Evolutionary conservation across 2,329 filamentous ascomycete genomes (phyloP).

Genomic region (Aspergillus chevalieri): DNA sequence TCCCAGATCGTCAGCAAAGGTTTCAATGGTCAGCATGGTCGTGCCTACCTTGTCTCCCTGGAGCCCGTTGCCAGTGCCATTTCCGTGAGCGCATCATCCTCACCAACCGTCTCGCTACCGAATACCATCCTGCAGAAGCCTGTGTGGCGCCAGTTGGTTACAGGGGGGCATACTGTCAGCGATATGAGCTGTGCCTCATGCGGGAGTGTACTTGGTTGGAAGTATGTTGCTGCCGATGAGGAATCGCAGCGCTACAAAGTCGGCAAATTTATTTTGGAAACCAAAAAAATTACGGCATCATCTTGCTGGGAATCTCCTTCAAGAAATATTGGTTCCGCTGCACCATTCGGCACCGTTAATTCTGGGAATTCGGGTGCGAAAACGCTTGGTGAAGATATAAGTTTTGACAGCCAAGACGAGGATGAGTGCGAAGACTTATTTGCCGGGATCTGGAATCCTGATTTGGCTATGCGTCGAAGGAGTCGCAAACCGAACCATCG

Average conservation of each 20-base stretch:
- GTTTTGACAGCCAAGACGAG: slow-evolving; percentile 61
- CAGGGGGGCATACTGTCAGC: slow-evolving; percentile 56
- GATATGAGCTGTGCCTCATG: slow-evolving; percentile 55
- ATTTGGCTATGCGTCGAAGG: slow-evolving; percentile 43
- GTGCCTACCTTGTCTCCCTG: slow-evolving; percentile 57
- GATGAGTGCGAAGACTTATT: slow-evolving; percentile 63
- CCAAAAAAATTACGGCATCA: slow-evolving; percentile 47
- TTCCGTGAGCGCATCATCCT: slow-evolving; percentile 21
- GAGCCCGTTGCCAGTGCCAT: slow-evolving; percentile 25
- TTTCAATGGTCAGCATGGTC: slow-evolving; percentile 59
- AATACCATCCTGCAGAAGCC: slow-evolving; percentile 55
- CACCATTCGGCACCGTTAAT: not conserved
- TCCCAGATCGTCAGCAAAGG: slow-evolving; percentile 59
- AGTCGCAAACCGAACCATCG: slow-evolving; percentile 33
- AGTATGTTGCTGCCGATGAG: slow-evolving; percentile 58
- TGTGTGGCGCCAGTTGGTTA: slow-evolving; percentile 55
- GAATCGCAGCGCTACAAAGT: slow-evolving; percentile 59
- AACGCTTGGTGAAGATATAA: slow-evolving; percentile 32
- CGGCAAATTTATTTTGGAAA: slow-evolving; percentile 62
- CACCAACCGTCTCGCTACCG: slow-evolving; percentile 41
- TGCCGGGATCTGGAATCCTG: slow-evolving; percentile 55
- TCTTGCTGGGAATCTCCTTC: slow-evolving; percentile 47
- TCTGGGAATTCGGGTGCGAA: slow-evolving; percentile 6
- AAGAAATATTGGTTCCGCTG: slow-evolving; percentile 3
- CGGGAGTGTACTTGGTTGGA: slow-evolving; percentile 56